Evolutionary conservation across 768 basidiomycete genomes (phyloP).

Genomic region (Cyathus striatus): DNA sequence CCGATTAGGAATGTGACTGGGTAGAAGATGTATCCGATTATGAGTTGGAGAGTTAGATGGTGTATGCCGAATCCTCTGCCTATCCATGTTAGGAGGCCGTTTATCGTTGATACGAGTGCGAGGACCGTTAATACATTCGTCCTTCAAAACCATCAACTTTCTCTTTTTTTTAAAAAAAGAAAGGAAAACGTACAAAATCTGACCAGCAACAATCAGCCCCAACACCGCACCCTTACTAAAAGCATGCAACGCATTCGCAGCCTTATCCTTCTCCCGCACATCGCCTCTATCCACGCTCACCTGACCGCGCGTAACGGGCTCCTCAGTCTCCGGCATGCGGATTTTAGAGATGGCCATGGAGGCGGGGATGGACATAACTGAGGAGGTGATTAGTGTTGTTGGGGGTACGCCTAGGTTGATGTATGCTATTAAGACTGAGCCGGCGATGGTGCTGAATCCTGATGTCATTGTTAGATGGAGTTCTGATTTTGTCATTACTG

Average conservation of each 20-base stretch:
- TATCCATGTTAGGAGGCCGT: conserved; percentile 86
- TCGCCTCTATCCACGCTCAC: conserved; percentile 80
- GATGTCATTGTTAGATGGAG: conserved; percentile 80
- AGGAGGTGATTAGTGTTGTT: conserved; percentile 79
- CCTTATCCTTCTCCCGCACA: conserved; percentile 33
- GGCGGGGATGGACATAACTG: conserved; percentile 93
- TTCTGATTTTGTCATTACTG: neutral
- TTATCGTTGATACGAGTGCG: conserved; percentile 73
- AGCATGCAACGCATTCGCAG: conserved; percentile 80
- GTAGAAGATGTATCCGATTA: conserved; percentile 86
- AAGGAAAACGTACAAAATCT: conserved; percentile 64
- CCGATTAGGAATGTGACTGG: conserved; percentile 80
- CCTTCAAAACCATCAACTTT: conserved; percentile 32
- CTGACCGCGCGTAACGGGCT: conserved; percentile 79
- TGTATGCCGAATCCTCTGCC: conserved; percentile 83
- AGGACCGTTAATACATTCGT: conserved; percentile 84
- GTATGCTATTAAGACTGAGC: conserved; percentile 84
- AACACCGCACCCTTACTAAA: conserved; percentile 84
- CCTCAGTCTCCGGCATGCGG: conserved; percentile 78
- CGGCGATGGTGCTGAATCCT: conserved; percentile 91
- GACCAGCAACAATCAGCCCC: conserved; percentile 81
- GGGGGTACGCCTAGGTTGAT: conserved; percentile 74
- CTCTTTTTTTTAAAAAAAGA: no score
- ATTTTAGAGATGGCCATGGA: conserved; percentile 91
- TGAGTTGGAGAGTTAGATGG: conserved; percentile 75